phyloP scores from a whole-genome alignment of 2,329 filamentous ascomycete genomes.

The Aspergillus fructus region DNA sequence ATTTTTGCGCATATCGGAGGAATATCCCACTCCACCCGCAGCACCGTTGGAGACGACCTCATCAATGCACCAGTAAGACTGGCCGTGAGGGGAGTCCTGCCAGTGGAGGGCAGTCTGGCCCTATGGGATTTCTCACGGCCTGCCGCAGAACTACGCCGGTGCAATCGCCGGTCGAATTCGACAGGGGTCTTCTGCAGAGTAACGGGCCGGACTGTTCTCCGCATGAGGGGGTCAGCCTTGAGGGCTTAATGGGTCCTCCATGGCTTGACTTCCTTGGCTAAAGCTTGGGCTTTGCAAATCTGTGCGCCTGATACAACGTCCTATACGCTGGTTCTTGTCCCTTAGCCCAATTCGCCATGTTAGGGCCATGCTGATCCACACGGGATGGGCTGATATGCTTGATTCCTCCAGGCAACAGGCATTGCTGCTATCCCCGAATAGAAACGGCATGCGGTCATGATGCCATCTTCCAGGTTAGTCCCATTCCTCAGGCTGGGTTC shows the following conservation, averaged over 20 bases:
- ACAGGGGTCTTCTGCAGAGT: background rate
- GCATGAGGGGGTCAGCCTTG: background rate
- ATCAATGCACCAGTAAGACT: background rate
- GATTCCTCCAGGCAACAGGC: background rate
- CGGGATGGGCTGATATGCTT: background rate
- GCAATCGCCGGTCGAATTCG: background rate
- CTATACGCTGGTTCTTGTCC: background rate
- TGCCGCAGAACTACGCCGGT: background rate
- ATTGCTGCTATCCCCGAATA: background rate
- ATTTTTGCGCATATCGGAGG: background rate
- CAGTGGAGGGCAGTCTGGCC: background rate
- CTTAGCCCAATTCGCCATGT: background rate
- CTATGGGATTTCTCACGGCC: background rate
- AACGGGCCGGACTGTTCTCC: background rate
- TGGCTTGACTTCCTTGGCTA: conserved; percentile 7
- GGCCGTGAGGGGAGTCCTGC: background rate
- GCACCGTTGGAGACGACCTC: background rate
- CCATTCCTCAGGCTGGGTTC: background rate
- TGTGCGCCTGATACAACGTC: background rate
- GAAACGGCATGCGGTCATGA: background rate
- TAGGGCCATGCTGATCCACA: background rate
- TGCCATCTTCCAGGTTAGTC: background rate
- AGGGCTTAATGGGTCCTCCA: too few species aligned
- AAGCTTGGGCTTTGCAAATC: conserved; percentile 1
- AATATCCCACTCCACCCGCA: background rate